A percentile compares a stretch with the other conserved stretches of the same genome.
Evolutionary conservation across 2,329 filamentous ascomycete genomes (phyloP).

Genomic region (Paracorniculantispora psalliotae): DNA sequence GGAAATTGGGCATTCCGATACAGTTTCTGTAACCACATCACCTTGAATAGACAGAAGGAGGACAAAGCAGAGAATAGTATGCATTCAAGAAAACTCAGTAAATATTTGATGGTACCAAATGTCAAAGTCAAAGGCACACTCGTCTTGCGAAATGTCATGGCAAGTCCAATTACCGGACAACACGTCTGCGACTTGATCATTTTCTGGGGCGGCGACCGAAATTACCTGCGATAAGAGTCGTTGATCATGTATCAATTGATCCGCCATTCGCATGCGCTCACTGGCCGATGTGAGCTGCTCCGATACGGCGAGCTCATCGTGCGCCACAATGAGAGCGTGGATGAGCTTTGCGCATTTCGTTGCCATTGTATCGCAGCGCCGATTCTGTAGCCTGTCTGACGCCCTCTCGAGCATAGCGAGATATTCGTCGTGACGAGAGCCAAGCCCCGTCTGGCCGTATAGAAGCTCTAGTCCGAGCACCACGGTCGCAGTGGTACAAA

Average conservation of each 20-base stretch:
- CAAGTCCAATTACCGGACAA: background rate
- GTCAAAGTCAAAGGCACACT: background rate
- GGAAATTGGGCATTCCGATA: background rate
- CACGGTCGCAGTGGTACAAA: slow-evolving; percentile 22
- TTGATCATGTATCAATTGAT: background rate
- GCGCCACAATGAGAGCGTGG: slow-evolving; percentile 17
- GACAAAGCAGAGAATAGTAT: background rate
- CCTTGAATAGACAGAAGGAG: background rate
- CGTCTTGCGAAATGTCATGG: background rate
- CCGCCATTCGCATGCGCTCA: background rate
- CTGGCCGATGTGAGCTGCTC: background rate
- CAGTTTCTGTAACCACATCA: background rate
- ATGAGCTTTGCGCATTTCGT: slow-evolving; percentile 20
- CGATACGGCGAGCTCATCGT: slow-evolving; percentile 6
- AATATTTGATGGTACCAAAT: slow-evolving; percentile 5
- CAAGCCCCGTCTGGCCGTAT: slow-evolving; percentile 13
- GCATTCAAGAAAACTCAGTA: background rate
- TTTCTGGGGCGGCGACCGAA: background rate
- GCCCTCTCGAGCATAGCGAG: slow-evolving; percentile 1
- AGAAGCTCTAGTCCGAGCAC: slow-evolving; percentile 22
- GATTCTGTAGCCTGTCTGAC: slow-evolving; percentile 15
- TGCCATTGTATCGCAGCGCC: slow-evolving; percentile 18
- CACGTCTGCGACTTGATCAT: background rate
- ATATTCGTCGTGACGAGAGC: slow-evolving; percentile 13
- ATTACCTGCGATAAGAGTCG: background rate